A percentile compares a stretch with the other conserved stretches of the same genome.
These are phyloP conservation scores for Bipolaris zeicola DNA, from an alignment of 2,329 filamentous ascomycete genomes.

Conservation along the genomic window DNA sequence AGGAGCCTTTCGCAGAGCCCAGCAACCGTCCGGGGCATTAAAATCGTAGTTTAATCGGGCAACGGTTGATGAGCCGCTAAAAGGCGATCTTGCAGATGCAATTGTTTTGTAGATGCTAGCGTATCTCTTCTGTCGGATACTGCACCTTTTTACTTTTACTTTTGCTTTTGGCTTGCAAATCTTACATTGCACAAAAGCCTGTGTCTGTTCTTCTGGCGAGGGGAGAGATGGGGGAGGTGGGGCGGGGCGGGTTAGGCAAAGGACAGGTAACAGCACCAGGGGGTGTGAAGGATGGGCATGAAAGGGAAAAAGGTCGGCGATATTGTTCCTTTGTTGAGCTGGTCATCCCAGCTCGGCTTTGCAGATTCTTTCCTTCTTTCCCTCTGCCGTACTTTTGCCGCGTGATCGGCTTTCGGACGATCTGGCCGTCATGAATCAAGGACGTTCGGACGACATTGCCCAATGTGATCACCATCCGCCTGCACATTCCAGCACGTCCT, in stretches of 20 bases:
- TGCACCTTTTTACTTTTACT: not conserved
- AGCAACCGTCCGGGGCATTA: constrained; percentile 7
- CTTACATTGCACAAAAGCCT: not conserved
- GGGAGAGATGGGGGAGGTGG: no score
- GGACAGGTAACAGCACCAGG: not conserved
- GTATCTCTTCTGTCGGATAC: not conserved
- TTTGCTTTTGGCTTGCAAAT: not conserved
- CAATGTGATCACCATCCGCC: constrained; percentile 6
- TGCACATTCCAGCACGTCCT: constrained; percentile 1
- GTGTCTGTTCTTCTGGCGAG: not conserved
- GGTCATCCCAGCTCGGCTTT: constrained; percentile 5
- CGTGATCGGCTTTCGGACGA: not conserved
- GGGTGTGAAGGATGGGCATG: not conserved
- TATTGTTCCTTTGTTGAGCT: constrained; percentile 11
- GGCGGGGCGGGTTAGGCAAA: no score
- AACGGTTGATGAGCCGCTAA: constrained; percentile 34
- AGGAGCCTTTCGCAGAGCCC: constrained; percentile 6
- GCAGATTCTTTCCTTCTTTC: constrained; percentile 12
- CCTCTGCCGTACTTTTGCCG: constrained; percentile 16
- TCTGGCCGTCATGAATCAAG: constrained; percentile 9
- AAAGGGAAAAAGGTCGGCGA: not conserved
- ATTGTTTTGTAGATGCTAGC: constrained; percentile 27
- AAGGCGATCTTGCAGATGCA: constrained; percentile 32
- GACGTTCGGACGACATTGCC: constrained; percentile 12
- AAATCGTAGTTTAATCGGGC: constrained; percentile 23